Evolutionary conservation across 1,284 basidiomycete species (phyloP), one percentile per base, ranked within the genome.

Genomic region (Papiliotrema terrestris): DNA sequence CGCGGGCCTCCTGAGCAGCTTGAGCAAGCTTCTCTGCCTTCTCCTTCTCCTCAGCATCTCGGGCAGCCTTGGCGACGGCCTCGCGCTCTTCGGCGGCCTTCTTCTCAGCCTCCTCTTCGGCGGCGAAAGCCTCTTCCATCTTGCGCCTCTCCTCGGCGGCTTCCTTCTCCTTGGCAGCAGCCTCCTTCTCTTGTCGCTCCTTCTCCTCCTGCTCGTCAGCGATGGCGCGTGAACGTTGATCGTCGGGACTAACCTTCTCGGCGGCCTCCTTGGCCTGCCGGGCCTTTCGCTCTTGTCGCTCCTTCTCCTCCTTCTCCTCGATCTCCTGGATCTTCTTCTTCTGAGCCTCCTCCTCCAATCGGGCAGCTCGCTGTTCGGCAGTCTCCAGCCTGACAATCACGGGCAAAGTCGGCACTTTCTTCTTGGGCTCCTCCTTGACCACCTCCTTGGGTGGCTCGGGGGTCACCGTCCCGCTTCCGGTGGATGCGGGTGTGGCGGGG

Each of bases 341-440:
- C 45, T 63, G 59, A 39, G 71, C 70, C 45, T 76, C 72, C 54
- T 76, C 75, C n/a, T 69, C 72, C 14, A 78, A 52, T 38, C 77
- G 62, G n/a, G 58, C 58, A 54, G 72, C 71, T 59, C 72, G 74
- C 54, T 79, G 78, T 59, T 81, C 80, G 56, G 79, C 78, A 0
- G 78, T 79, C 68, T 83, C 82, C 47, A 82, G 71, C 42, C 81
- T 73, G 1, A 80, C 74, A 17, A 74, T 59, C 11, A 74, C 69
- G 14, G 71, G 70, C 14, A 72, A 61, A 6, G 61, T 46, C 2
- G 64, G 66, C 19, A 69, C 48, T 51, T 68, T 68, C 55, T 72
- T 67, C 54, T 63, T 71, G 19, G 62, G 59, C n/a, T 41, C 50
- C 14, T 51, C 52, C 0, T 51, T 32, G 42, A 57, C 53, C n/a